Conservation (phyloP, 2,329 filamentous ascomycete species). For the Ceratocystiopsis sp. region DNA sequence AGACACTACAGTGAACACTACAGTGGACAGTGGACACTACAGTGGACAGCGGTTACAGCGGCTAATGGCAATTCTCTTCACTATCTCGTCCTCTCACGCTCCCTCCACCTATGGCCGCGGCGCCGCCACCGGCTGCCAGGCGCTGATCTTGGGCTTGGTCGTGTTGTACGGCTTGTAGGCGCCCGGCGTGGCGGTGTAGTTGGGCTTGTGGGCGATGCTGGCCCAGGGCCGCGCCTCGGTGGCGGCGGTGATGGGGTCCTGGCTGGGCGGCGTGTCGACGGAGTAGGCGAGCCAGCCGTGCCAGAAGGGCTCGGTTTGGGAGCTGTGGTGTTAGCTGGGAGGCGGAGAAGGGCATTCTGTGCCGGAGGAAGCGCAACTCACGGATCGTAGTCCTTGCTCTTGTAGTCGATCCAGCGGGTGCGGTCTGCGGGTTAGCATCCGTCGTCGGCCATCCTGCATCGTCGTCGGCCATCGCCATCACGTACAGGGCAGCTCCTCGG, state of each 20-base stretch:
- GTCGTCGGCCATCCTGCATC: too few relatives aligned
- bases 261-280: conserved; percentile 68
- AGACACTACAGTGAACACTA: too few relatives aligned
- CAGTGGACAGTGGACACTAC: too few relatives aligned
- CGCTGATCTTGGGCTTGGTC: conserved; percentile 25
- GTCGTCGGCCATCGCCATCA: background rate
- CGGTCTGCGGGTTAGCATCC: conserved; percentile 43
- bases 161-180: conserved; percentile 92
- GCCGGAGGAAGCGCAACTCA: conserved; percentile 24
- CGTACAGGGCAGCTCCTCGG: conserved; percentile 84
- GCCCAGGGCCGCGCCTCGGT: conserved; percentile 53
- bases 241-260: conserved; percentile 50
- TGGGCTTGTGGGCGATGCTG: conserved; percentile 50
- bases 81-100: too few relatives aligned
- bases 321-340: conserved; percentile 22
- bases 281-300: conserved; percentile 94
- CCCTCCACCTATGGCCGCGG: conserved; percentile 10
- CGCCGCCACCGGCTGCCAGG: conserved; percentile 19
- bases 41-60: too few relatives aligned
- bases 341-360: background rate
- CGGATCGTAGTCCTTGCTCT: conserved; percentile 68
- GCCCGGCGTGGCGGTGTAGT: conserved; percentile 55
- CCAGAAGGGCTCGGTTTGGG: conserved; percentile 90
- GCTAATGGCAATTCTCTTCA: too few relatives aligned
- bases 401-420: conserved; percentile 96